These are phyloP conservation scores for Pseudozyma sp. DNA, from an alignment of 1,284 basidiomycete species.

Conservation along the genomic window DNA sequence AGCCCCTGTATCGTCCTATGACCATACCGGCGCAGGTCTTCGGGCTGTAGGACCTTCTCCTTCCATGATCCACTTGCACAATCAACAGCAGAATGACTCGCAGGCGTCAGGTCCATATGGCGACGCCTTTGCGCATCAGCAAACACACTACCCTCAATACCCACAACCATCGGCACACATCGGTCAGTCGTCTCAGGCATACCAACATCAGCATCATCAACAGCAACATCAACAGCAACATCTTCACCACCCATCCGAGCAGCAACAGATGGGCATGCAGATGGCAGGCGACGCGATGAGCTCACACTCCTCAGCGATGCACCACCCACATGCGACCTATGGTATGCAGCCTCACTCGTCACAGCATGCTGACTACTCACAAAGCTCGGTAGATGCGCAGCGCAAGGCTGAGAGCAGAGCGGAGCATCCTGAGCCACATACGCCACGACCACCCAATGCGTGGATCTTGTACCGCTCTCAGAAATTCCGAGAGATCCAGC, in stretches of 20 bases:
- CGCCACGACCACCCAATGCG: conserved; percentile 84
- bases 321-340: conserved; percentile 5
- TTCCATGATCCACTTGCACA: conserved; percentile 15
- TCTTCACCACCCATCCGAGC: conserved; percentile 10
- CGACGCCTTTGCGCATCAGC: conserved; percentile 9
- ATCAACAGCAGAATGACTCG: conserved; percentile 5
- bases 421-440: conserved; percentile 65
- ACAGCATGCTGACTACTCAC: conserved; percentile 8
- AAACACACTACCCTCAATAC: conserved; percentile 13
- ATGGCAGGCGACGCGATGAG: conserved; percentile 17
- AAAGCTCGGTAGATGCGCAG: conserved; percentile 9
- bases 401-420: conserved; percentile 4
- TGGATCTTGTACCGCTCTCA: conserved; percentile 91
- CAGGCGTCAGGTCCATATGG: background rate
- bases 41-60: conserved; percentile 7
- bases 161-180: conserved; percentile 7
- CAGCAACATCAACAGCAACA: conserved; percentile 13
- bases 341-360: conserved; percentile 10
- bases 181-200: conserved; percentile 13
- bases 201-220: conserved; percentile 12
- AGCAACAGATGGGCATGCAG: conserved; percentile 16
- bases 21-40: conserved; percentile 6
- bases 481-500: conserved; percentile 72
- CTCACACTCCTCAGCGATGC: conserved; percentile 7
- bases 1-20: conserved; percentile 24